Evolutionary conservation across 164 flowering plant species (phyloP), one percentile per base, ranked within the genome.

Genomic region (Macadamia integrifolia): DNA sequence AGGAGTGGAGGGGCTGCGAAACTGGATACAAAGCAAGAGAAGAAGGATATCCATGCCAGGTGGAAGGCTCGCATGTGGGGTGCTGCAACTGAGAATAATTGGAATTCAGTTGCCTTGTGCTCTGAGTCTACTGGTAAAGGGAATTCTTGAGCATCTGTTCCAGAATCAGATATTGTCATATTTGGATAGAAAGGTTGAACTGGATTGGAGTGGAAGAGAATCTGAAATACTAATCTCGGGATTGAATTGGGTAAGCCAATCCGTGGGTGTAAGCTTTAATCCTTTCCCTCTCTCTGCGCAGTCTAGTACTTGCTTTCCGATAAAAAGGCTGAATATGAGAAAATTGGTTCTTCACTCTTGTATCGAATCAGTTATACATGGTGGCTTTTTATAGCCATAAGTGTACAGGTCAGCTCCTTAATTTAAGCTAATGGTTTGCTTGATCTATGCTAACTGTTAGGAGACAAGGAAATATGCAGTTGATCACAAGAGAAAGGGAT

Each of bases 41-140:
- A 87, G 87, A 92, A 90, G n/a, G 87, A 84, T 17, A 92, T 12
- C 96, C 96, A 92, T 9, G 94, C 84, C 15, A 92, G 82, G 58
- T 92, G 95, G 61, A 92, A 92, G 2, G 91, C 84, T 15, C 89
- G 71, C 98, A 92, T 92, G 78, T 92, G 96, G 6, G 96, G 98
- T 6, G 78, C 68, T 13, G 86, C 81, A 1, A 70, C 65, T 1
- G 94, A 87, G 64, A 78, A 74, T 44, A 88, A 7, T 13, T 75
- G 66, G 65, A 92, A 80, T 28, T 72, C 79, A 14, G 90, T 90
- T 15, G 98, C 83, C 69, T 86, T 90, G 78, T 88, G 82, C 55
- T 92, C 98, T 7, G 91, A 84, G 66, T 92, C 92, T 65, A 92
- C 96, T 0, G 96, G 92, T 9, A 86, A 81, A 32, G 83, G 74